Base-by-base conservation (phyloP, 257 asterid genomes). In the Ajuga chamaepitys region DNA sequence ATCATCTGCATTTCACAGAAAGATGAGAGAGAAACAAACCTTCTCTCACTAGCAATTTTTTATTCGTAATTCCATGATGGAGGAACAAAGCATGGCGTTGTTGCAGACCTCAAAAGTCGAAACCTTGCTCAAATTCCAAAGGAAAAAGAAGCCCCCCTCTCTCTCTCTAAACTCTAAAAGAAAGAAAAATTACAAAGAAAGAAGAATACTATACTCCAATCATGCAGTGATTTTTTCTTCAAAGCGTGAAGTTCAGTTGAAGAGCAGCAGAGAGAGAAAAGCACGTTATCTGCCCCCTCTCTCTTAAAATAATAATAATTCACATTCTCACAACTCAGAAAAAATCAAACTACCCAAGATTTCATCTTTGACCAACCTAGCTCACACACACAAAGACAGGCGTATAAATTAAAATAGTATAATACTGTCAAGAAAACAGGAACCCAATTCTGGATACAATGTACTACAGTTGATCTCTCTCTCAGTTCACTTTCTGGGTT, bases 51-150 rank as follows among this genome's bases (percentile, higher is more conserved):
- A 28, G 34, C 34, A 28, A 63, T n/a, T 18, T 46, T 62, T 50
- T n/a, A 46, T 45, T 70, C 78, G 58, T 40, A 62, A 77, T 56
- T 57, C 81, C 74, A 76, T 80, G 74, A 80, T 74, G 81, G 89
- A 18, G 81, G 64, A 81, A 77, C 83, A 81, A 75, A 74, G 89
- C 96, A 82, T 79, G 95, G 73, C 68, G 73, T 78, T 62, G 67
- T 71, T 61, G 79, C 85, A 78, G 83, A 66, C 83, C 95, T 88
- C 85, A 85, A 86, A 86, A 86, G 94, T 77, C 75, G 75, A 71
- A 72, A 72, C 69, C 71, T 32, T 72, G 72, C 76, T 70, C 93
- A 68, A 79, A 76, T 70, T 82, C 81, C 93, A 60, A 80, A 75
- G 77, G 65, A 54, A 51, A 61, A 66, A 58, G 58, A 26, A 58